Conservation (phyloP, 495 filamentous ascomycete genomes). For the Penicillium tannophilum region DNA sequence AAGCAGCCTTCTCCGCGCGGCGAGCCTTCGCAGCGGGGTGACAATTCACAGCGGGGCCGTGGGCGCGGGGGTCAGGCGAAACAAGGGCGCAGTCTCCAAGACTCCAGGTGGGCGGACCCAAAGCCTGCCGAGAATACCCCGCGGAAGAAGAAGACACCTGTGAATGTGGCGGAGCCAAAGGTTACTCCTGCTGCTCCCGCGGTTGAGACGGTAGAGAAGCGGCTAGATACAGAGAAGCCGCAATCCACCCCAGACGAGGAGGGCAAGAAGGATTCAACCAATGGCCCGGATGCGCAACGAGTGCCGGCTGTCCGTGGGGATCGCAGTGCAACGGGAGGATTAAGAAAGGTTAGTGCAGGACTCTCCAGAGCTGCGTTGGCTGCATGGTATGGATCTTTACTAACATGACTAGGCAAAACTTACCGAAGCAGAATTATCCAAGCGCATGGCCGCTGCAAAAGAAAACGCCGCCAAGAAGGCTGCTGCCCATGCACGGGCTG, state of each 20-base stretch:
- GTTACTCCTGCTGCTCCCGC: slow-evolving; percentile 12
- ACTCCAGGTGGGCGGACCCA: slow-evolving; percentile 35
- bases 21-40: slow-evolving; percentile 36
- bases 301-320: slow-evolving; percentile 66
- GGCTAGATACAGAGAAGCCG: slow-evolving; percentile 25
- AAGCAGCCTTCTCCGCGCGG: slow-evolving; percentile 21
- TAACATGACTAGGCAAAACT: slow-evolving; percentile 57
- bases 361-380: not conserved
- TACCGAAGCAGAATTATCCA: slow-evolving; percentile 67
- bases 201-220: slow-evolving; percentile 22
- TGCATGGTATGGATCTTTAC: not conserved
- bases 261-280: slow-evolving; percentile 19
- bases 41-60: slow-evolving; percentile 24
- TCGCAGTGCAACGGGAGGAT: slow-evolving; percentile 66
- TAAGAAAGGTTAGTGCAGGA: slow-evolving; percentile 45
- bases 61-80: slow-evolving; percentile 37
- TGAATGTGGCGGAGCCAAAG: slow-evolving; percentile 19
- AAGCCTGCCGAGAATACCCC: slow-evolving; percentile 27
- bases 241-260: slow-evolving; percentile 23
- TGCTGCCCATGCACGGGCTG: slow-evolving; percentile 64
- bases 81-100: slow-evolving; percentile 35
- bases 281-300: slow-evolving; percentile 33
- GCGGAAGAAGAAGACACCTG: slow-evolving; percentile 21
- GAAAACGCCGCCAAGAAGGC: slow-evolving; percentile 58
- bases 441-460: slow-evolving; percentile 59